A percentile compares a stretch with the other conserved stretches of the same genome.
Conservation (phyloP, 2,329 filamentous ascomycete genomes). For the Stemphylium vesicarium region DNA sequence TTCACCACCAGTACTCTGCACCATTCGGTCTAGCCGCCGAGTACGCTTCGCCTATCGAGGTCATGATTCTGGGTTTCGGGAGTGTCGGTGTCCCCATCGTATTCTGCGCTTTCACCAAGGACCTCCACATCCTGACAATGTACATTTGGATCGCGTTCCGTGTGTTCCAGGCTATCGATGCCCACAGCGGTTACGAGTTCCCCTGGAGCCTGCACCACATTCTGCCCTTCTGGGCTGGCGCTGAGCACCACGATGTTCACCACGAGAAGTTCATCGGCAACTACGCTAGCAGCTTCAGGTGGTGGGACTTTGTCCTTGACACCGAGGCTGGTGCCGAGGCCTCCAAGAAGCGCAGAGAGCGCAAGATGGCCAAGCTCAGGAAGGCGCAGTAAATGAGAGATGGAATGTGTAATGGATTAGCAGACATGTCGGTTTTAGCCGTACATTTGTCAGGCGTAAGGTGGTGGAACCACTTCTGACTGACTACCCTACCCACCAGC, state of each 20-base stretch:
- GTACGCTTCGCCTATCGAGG: constrained; percentile 96
- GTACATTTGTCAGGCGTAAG: background rate
- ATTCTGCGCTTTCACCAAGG: constrained; percentile 80
- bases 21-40: constrained; percentile 96
- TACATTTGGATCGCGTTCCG: constrained; percentile 94
- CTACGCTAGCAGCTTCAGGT: constrained; percentile 96
- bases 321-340: constrained; percentile 92
- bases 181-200: constrained; percentile 97
- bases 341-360: constrained; percentile 80
- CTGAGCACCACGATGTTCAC: constrained; percentile 94
- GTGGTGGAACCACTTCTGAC: constrained; percentile 6
- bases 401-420: background rate
- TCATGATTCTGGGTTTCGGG: constrained; percentile 90
- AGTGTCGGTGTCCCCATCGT: constrained; percentile 82
- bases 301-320: constrained; percentile 96
- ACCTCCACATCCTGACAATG: constrained; percentile 97
- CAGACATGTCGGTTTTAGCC: constrained; percentile 20
- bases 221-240: constrained; percentile 96
- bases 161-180: constrained; percentile 96
- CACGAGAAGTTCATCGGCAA: constrained; percentile 99
- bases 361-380: constrained; percentile 64
- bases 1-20: constrained; percentile 98
- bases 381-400: constrained; percentile 59
- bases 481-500: constrained; percentile 3
- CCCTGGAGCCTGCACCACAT: constrained; percentile 96